Evolutionary conservation across 164 flowering plant genomes (phyloP), one percentile per base, ranked within the genome.

Genomic region (Aristolochia fimbriata): DNA sequence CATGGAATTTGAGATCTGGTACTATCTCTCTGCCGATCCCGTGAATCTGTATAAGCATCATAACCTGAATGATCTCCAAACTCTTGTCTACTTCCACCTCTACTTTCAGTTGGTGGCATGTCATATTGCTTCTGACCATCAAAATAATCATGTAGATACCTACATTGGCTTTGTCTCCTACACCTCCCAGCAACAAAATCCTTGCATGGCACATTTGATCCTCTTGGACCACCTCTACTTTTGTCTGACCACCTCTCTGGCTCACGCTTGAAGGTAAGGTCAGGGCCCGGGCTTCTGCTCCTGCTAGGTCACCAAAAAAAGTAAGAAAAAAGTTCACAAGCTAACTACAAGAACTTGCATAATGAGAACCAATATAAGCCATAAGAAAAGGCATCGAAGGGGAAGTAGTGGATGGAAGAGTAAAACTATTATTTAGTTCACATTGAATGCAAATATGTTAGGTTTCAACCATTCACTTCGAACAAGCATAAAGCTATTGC

Each of bases 151-250:
- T 85, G 95, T 71, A 73, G 62, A 76, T 79, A 86, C 51, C 71
- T 74, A 69, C 80, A 91, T 62, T 66, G 31, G 33, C 70, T 74
- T 25, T 93, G 85, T 41, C 77, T 74, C 2, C 78, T 77, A 71
- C 95, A 87, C 55, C 73, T 71, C 47, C 95, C 95, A 1, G 73
- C 72, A 21, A 78, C 77, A 74, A 82, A 87, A 69, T 66, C 86
- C 68, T 73, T 84, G 74, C 97, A 91, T 24, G 76, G 74, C 51
- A 13, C 50, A 20, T 45, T 53, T 11, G 58, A 52, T 37, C 61
- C 62, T 47, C 75, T 74, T 7, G 77, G 59, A 64, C 77, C 75
- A 65, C 71, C 77, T 75, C 80, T 76, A 25, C 53, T 68, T 69
- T 76, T 74, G 24, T 76, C 84, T 68, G 62, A 70, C 67, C 70